Conservation (phyloP, 192 early-diverging fungal species). For the Coemansia furcata region DNA sequence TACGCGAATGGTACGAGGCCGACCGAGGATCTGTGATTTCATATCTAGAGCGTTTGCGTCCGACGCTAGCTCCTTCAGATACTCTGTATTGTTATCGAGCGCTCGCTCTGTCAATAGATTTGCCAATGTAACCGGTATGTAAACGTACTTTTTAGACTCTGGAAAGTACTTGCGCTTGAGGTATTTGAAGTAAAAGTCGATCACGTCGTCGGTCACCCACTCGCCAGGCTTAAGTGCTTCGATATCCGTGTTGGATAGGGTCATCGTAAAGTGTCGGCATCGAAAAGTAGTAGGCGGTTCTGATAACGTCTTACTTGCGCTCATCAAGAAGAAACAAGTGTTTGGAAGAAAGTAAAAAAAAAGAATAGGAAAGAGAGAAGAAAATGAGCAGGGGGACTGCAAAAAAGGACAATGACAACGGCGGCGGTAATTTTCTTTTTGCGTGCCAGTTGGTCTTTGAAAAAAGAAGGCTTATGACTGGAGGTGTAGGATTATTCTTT, state of each 20-base stretch:
- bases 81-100: slow-evolving; percentile 26
- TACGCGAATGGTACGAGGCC: slow-evolving; percentile 31
- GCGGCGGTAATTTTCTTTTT: not conserved
- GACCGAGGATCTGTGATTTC: slow-evolving; percentile 33
- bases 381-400: not conserved
- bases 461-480: not conserved
- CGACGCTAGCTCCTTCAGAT: slow-evolving; percentile 29
- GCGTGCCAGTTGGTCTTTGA: not conserved
- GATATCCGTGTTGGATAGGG: slow-evolving; percentile 32
- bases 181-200: slow-evolving; percentile 49
- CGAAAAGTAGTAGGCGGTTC: not conserved
- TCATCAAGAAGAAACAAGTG: not conserved
- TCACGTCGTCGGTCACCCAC: slow-evolving; percentile 51
- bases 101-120: slow-evolving; percentile 41
- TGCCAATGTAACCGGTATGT: slow-evolving; percentile 37
- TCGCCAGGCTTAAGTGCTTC: slow-evolving; percentile 43
- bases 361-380: not conserved
- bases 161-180: slow-evolving; percentile 46
- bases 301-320: not conserved
- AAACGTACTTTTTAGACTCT: slow-evolving; percentile 45
- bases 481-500: too few species aligned
- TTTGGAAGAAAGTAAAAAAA: not conserved
- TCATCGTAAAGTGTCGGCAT: slow-evolving; percentile 43
- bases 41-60: slow-evolving; percentile 44
- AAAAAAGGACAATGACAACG: not conserved